A percentile compares a stretch with the other conserved stretches of the same genome.
Evolutionary conservation across 768 basidiomycete genomes (phyloP).

Genomic region (Saitozyma sp.): DNA sequence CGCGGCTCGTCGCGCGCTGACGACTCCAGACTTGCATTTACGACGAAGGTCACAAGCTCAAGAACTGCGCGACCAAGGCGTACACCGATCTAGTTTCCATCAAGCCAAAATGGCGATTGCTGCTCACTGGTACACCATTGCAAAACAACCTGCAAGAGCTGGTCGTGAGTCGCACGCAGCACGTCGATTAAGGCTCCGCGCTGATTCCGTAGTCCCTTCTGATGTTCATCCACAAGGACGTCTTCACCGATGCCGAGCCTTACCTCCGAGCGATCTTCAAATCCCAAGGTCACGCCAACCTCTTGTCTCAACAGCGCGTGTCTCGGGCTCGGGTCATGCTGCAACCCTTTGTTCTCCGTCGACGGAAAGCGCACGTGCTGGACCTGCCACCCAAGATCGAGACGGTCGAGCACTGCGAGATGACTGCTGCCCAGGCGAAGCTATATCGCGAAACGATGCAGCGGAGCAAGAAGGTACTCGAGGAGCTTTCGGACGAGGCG

Average conservation of each 20-base stretch:
- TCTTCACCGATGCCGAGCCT: slow-evolving; percentile 74
- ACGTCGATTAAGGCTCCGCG: background rate
- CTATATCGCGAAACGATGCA: slow-evolving; percentile 84
- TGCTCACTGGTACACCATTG: slow-evolving; percentile 92
- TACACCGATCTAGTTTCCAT: slow-evolving; percentile 85
- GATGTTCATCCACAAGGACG: slow-evolving; percentile 93
- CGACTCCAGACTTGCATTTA: slow-evolving; percentile 76
- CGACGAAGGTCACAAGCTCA: slow-evolving; percentile 95
- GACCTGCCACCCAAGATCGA: slow-evolving; percentile 89
- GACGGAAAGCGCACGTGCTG: slow-evolving; percentile 91
- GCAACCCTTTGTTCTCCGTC: slow-evolving; percentile 96
- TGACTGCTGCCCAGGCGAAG: slow-evolving; percentile 76
- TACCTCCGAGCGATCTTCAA: slow-evolving; percentile 93
- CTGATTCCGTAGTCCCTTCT: slow-evolving; percentile 73
- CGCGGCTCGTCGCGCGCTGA: slow-evolving; percentile 1
- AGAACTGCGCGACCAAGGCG: slow-evolving; percentile 96
- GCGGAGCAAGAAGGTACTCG: slow-evolving; percentile 71
- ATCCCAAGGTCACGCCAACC: slow-evolving; percentile 77
- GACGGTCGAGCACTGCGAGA: slow-evolving; percentile 90
- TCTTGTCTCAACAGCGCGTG: slow-evolving; percentile 89
- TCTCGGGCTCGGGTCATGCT: slow-evolving; percentile 98
- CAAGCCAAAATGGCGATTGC: slow-evolving; percentile 80
- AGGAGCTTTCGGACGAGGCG: slow-evolving; percentile 41
- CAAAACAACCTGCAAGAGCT: slow-evolving; percentile 61
- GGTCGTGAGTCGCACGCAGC: slow-evolving; percentile 48